phyloP scores from a whole-genome alignment of 2,329 filamentous ascomycete species.

The Ceratocystis smalleyi region DNA sequence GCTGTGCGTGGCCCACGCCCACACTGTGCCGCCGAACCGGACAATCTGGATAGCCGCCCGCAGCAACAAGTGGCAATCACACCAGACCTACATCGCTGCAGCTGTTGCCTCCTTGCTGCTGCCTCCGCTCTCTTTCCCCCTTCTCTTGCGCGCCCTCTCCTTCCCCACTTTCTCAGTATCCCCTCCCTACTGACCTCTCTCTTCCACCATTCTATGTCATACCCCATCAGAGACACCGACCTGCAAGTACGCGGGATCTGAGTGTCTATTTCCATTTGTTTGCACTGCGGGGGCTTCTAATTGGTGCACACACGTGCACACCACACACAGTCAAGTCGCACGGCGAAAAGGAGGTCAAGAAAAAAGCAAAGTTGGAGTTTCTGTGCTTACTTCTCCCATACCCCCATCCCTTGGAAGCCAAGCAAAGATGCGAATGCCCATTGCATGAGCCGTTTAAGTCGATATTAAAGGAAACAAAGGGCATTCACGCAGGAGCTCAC shows the following conservation, averaged over 20 bases:
- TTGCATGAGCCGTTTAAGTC: too few relatives aligned
- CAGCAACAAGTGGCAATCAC: background rate
- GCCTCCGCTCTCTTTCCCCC: background rate
- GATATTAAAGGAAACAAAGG: background rate
- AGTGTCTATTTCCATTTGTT: constrained; percentile 5
- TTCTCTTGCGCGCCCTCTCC: background rate
- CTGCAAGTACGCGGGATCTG: constrained; percentile 22
- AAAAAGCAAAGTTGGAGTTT: background rate
- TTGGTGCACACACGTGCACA: background rate
- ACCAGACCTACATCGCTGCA: background rate
- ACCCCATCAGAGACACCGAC: constrained; percentile 22
- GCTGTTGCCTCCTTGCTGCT: background rate
- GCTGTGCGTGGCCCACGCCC: background rate
- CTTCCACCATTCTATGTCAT: constrained; percentile 16
- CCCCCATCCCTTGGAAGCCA: too few relatives aligned
- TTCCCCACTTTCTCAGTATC: background rate
- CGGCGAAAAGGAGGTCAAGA: background rate
- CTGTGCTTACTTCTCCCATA: background rate
- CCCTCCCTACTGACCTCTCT: background rate
- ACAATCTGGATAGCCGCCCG: background rate
- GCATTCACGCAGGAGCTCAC: background rate
- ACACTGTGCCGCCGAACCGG: background rate
- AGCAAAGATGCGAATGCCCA: too few relatives aligned
- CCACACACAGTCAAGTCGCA: background rate
- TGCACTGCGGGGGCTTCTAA: background rate